Conservation (phyloP, 2,329 filamentous ascomycete genomes). For the Xylaria multiplex region DNA sequence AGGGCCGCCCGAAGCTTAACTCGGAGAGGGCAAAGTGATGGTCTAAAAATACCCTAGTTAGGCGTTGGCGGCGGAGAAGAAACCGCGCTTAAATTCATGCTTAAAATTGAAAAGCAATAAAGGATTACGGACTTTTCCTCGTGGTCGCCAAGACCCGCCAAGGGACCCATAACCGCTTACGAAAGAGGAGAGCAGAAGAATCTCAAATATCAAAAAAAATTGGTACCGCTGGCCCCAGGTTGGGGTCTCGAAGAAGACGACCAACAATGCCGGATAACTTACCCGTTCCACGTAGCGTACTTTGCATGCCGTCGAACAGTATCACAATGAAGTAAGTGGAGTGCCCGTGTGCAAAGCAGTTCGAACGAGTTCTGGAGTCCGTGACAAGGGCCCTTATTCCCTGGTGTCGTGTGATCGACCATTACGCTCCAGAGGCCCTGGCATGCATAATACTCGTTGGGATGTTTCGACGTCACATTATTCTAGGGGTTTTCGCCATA, state of each 20-base stretch:
- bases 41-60: slow-evolving; percentile 35
- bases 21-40: slow-evolving; percentile 27
- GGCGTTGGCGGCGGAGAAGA: slow-evolving; percentile 28
- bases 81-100: slow-evolving; percentile 49
- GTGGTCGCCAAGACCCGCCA: slow-evolving; percentile 46
- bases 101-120: slow-evolving; percentile 41
- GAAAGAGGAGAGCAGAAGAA: slow-evolving; percentile 24
- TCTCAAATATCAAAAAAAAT: slow-evolving; percentile 35
- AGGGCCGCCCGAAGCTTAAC: slow-evolving; percentile 31
- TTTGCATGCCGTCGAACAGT: slow-evolving; percentile 16
- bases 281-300: slow-evolving; percentile 18
- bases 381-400: slow-evolving; percentile 22
- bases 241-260: slow-evolving; percentile 15
- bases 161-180: slow-evolving; percentile 31
- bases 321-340: slow-evolving; percentile 19
- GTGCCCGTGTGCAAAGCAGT: slow-evolving; percentile 6
- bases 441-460: slow-evolving; percentile 21
- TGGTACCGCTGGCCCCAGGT: slow-evolving; percentile 21
- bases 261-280: slow-evolving; percentile 25
- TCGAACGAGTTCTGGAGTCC: slow-evolving; percentile 8
- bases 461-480: slow-evolving; percentile 1
- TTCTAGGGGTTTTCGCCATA: background rate
- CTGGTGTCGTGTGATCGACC: slow-evolving; percentile 34
- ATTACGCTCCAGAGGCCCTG: slow-evolving; percentile 22
- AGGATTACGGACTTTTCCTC: slow-evolving; percentile 36